These are phyloP conservation scores for Yamadazyma atmosphaerica DNA, from an alignment of 1,139 yeast species.

Conservation along the genomic window DNA sequence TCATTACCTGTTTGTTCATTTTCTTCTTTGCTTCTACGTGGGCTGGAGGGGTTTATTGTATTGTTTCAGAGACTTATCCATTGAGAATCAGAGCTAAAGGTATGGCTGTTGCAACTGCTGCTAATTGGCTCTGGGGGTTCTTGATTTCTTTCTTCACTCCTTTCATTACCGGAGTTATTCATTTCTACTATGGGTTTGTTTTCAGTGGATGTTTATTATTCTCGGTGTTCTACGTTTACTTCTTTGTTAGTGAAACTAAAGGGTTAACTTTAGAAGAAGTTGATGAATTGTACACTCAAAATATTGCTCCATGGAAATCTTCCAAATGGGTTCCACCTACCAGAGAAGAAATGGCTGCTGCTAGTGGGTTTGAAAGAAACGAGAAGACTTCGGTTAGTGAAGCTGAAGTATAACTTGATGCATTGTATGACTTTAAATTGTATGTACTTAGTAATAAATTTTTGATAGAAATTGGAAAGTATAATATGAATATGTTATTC, in stretches of 20 bases:
- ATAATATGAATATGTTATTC: no score
- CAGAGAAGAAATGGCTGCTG: slow-evolving; percentile 20
- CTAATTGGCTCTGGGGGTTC: slow-evolving; percentile 42
- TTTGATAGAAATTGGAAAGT: no score
- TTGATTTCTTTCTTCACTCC: slow-evolving; percentile 38
- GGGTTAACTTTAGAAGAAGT: slow-evolving; percentile 47
- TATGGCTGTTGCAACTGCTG: slow-evolving; percentile 36
- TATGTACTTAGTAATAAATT: no score
- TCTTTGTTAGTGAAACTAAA: slow-evolving; percentile 48
- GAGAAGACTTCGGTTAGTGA: slow-evolving; percentile 1
- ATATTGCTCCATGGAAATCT: slow-evolving; percentile 49
- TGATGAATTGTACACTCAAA: slow-evolving; percentile 36
- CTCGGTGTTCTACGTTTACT: slow-evolving; percentile 41
- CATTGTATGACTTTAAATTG: not conserved
- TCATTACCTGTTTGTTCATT: slow-evolving; percentile 75
- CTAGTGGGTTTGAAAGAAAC: slow-evolving; percentile 11
- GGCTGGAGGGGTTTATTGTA: slow-evolving; percentile 84
- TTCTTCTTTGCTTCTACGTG: slow-evolving; percentile 84
- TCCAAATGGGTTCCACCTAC: slow-evolving; percentile 45
- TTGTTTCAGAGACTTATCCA: slow-evolving; percentile 39
- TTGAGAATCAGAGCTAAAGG: slow-evolving; percentile 29
- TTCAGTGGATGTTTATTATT: slow-evolving; percentile 15
- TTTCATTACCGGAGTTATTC: slow-evolving; percentile 21
- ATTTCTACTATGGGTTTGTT: slow-evolving; percentile 15
- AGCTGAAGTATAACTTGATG: not conserved